Base-by-base conservation (phyloP, 139 green algal genomes). In the Chlorella sp. region DNA sequence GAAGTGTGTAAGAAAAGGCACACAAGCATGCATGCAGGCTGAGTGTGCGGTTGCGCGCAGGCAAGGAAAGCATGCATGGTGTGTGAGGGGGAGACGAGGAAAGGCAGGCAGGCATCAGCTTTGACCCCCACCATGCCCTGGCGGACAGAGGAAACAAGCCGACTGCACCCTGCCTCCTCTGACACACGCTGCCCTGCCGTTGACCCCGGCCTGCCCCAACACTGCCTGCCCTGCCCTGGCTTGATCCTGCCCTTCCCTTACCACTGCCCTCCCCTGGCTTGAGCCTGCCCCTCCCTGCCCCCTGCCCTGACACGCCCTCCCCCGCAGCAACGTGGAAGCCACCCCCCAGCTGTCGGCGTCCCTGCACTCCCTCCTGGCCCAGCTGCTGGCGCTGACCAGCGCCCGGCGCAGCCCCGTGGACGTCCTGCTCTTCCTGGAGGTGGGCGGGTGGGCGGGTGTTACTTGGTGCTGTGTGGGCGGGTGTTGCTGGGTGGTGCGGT, bases 341-440 rank as follows among this genome's bases (percentile, higher is more conserved):
- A 85, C n/a, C 12, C 76, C 86, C 3, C 24, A 39, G 53, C 76
- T 85, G 37, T 16, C 24, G 24, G 86, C 76, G 15, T 36, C 78
- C 1, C 57, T 85, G 75, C 34, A 48, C 0, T 76, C 75, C 76
- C 75, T 89, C 14, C 86, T 89, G 76, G 57, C 7, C 5, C 26
- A 14, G 0, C 34, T 89, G 76, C 34, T 78, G 57, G 36, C 26
- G 76, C 76, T 89, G 86, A 34, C 57, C 26, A 64, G n/a, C 37
- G 86, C 61, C 2, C 76, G 76, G 16, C 24, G 36, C 34, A 89
- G 76, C 86, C 86, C 57, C 11, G 11, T 78, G 3, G 81, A 90
- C 73, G 19, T 83, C 48, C 87, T 86, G 81, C 77, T 90, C 30
- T 79, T 90, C 53, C 53, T 86, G 42, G 87, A 86, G 68, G 87